These are phyloP conservation scores for Phlebiopsis gigantea DNA, from an alignment of 768 basidiomycete genomes.

Conservation along the genomic window DNA sequence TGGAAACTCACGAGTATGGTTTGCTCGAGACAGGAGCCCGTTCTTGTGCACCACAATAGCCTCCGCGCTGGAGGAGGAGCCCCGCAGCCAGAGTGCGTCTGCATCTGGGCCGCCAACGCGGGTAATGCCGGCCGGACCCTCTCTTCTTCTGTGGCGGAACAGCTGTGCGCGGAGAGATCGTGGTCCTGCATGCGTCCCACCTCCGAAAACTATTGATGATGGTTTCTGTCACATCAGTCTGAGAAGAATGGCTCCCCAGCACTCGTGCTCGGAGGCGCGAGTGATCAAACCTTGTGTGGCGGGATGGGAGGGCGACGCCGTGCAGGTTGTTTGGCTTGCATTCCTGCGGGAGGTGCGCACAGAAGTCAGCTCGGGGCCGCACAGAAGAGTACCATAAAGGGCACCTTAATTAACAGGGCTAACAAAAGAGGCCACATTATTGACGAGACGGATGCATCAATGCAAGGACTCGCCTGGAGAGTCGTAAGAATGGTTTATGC, in stretches of 20 bases:
- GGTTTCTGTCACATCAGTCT: slow-evolving; percentile 6
- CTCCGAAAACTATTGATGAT: slow-evolving; percentile 1
- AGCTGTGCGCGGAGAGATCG: background rate
- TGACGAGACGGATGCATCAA: no score
- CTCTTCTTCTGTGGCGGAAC: background rate
- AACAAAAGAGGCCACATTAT: no score
- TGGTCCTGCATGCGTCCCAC: background rate
- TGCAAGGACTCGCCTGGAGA: no score
- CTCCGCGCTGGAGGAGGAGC: background rate
- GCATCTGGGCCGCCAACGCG: background rate
- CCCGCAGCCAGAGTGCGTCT: background rate
- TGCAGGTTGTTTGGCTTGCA: no score
- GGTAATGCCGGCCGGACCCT: background rate
- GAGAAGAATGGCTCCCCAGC: slow-evolving; percentile 8
- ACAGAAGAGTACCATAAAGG: no score
- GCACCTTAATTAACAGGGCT: no score
- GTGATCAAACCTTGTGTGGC: slow-evolving; percentile 1
- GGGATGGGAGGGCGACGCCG: no score
- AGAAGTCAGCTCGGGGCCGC: no score
- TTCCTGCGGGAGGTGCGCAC: no score
- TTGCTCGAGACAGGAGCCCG: background rate
- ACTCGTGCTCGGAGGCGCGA: no score
- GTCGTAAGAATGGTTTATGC: no score
- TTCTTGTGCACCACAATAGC: background rate
- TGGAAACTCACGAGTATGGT: background rate